Evolutionary conservation across 148 eudicot species (phyloP), one percentile per base, ranked within the genome.

Genomic region (Tetragonia tetragonoides): DNA sequence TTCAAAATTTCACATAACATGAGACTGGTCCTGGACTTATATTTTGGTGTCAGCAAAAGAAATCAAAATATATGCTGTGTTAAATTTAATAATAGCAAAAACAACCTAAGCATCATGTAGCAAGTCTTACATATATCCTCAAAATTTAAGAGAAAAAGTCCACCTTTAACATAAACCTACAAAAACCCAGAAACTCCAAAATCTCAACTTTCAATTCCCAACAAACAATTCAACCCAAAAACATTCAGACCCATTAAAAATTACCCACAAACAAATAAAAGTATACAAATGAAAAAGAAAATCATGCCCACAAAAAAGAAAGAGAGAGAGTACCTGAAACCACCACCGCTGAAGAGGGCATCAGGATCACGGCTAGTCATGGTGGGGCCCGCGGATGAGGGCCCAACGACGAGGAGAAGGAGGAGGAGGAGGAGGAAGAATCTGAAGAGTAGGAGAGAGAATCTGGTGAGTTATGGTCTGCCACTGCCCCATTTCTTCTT

Each of bases 331-430:
- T 23, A 90, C 91, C 93, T 88, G 77, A 87, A 78, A 51, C 93
- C 93, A 3, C 93, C 91, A 69, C 93, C 93, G 77, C 89, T 90
- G 74, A 80, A 81, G 73, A 82, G 82, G 37, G 84, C 84, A 85
- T 85, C 81, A 6, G 91, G 88, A 85, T 90, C 87, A 24, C 78
- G 82, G 47, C 28, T 68, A 69, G 84, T 78, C 84, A 88, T 72
- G 46, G 72, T 2, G 34, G 80, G 34, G 34, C 34, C 34, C 34
- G 34, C 1, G 34, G 34, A 1, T 28, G 34, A 1, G 34, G 1
- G 34, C 34, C 34, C 34, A 28, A 28, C 34, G 34, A 28, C 34
- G 1, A 28, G 34, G 34, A 28, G 34, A 1, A 28, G 34, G 34
- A n/a, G n/a, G n/a, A n/a, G n/a, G n/a, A n/a, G n/a, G n/a, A n/a